Evolutionary conservation across 2,329 filamentous ascomycete species (phyloP).

Genomic region (Diaporthe sp.): DNA sequence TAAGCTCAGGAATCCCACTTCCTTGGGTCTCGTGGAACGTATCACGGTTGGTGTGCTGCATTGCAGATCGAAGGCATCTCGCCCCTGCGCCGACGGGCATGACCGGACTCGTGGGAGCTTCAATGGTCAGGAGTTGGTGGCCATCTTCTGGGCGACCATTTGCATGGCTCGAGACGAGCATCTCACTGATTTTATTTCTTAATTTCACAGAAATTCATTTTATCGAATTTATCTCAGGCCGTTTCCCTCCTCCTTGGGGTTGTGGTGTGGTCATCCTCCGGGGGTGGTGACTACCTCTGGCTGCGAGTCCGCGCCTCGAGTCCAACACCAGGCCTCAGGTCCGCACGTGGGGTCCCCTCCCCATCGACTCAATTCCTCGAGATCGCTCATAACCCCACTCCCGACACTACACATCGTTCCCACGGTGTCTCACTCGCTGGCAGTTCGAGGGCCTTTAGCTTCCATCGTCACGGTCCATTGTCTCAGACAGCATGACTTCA

Average conservation of each 20-base stretch:
- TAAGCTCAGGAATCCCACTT: not conserved
- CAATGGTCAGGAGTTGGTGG: conserved; percentile 19
- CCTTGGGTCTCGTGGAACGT: conserved; percentile 23
- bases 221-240: conserved; percentile 24
- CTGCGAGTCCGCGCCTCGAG: conserved; percentile 7
- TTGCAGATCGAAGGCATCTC: conserved; percentile 27
- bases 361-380: conserved; percentile 15
- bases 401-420: conserved; percentile 12
- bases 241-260: not conserved
- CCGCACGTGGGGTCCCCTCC: conserved; percentile 18
- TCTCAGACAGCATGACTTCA: conserved; percentile 35
- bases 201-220: not conserved
- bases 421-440: conserved; percentile 30
- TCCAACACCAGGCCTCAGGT: not conserved
- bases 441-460: conserved; percentile 24
- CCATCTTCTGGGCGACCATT: not conserved
- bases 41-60: conserved; percentile 19
- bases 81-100: conserved; percentile 12
- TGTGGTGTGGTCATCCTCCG: conserved; percentile 1
- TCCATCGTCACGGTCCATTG: conserved; percentile 18
- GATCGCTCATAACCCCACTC: conserved; percentile 1
- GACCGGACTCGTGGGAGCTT: conserved; percentile 22
- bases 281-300: conserved; percentile 8
- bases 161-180: not conserved
- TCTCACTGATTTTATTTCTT: not conserved